phyloP scores from a whole-genome alignment of 2,329 filamentous ascomycete genomes.

The Colletotrichum caudatum region DNA sequence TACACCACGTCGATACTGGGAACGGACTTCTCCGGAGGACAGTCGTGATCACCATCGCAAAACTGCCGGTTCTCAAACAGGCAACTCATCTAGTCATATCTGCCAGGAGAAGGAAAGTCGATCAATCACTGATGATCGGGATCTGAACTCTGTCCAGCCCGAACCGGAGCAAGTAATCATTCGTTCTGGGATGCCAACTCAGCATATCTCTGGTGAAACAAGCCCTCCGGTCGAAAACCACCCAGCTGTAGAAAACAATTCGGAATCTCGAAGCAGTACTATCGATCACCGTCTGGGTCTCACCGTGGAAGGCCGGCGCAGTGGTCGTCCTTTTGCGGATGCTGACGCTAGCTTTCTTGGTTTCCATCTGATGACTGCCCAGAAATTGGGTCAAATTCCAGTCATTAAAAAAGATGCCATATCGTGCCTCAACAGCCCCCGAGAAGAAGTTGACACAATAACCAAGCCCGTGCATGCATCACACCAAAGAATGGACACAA shows the following conservation, averaged over 20 bases:
- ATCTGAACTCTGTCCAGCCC: not conserved
- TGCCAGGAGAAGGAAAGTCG: not conserved
- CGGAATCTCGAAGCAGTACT: not conserved
- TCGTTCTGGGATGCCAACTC: not conserved
- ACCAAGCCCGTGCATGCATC: not conserved
- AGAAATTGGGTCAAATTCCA: not conserved
- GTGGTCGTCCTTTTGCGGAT: slow-evolving; percentile 23
- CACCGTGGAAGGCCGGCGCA: not conserved
- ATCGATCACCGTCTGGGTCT: not conserved
- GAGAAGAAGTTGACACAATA: not conserved
- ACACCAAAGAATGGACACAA: not conserved
- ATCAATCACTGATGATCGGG: not conserved
- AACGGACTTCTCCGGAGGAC: not conserved
- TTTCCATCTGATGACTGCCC: not conserved
- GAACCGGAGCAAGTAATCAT: not conserved
- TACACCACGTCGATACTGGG: not conserved
- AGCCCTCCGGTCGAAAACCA: not conserved
- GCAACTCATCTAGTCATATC: not conserved
- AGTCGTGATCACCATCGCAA: not conserved
- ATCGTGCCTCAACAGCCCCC: not conserved
- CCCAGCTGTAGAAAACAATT: not conserved
- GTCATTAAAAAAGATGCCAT: not conserved
- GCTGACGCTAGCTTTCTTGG: slow-evolving; percentile 12
- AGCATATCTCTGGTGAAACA: not conserved
- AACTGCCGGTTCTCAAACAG: not conserved